Conservation (phyloP, 208 protist species). For the Porcisia hertigi region DNA sequence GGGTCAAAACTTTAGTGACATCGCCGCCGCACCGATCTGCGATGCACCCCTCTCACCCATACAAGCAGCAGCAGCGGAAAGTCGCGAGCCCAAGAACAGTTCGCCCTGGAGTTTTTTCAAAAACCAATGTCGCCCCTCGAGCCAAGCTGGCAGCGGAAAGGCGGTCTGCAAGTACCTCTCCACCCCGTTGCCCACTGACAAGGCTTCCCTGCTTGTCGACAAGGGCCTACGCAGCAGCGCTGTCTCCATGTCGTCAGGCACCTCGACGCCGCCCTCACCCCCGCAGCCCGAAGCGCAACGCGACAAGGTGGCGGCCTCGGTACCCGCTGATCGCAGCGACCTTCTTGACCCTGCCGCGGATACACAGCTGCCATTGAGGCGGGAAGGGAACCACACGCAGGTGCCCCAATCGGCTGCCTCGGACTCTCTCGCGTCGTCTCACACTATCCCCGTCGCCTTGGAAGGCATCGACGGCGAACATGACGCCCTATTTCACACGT, state of each 20-base stretch:
- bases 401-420: background rate
- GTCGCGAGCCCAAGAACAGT: conserved; percentile 1
- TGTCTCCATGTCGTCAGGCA: conserved; percentile 6
- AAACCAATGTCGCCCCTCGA: background rate
- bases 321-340: background rate
- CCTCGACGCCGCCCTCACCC: background rate
- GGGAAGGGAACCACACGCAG: conserved; percentile 1
- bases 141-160: background rate
- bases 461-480: background rate
- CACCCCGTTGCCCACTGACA: conserved; percentile 6
- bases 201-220: background rate
- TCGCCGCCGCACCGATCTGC: conserved; percentile 2
- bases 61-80: background rate
- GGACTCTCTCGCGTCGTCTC: background rate
- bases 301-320: background rate
- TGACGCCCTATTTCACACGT: background rate
- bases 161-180: conserved; percentile 20
- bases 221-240: background rate
- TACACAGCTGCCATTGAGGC: background rate
- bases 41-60: background rate
- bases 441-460: background rate
- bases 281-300: background rate
- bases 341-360: conserved; percentile 1
- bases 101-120: conserved; percentile 20
- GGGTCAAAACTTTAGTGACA: conserved; percentile 17